Evolutionary conservation across 352 stramenopile genomes (phyloP), one percentile per base, ranked within the genome.

Genomic region (Phytopythium helicoides): DNA sequence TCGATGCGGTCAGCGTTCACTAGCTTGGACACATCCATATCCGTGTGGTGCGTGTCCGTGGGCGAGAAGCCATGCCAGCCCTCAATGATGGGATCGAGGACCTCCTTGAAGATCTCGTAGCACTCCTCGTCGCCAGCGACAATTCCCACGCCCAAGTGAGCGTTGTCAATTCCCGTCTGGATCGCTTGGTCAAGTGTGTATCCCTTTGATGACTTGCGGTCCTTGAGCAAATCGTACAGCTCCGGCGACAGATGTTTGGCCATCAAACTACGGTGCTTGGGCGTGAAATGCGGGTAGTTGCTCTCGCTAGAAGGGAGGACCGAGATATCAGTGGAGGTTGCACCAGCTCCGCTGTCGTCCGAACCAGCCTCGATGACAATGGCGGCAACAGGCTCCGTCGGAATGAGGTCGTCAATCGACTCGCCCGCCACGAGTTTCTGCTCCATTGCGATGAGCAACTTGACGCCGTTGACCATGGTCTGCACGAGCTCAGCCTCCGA

Each of bases 401-500:
- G 81, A 39, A 94, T 80, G 15, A 94, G 40, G 18, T 74, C 78
- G 60, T 87, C 76, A 47, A 90, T 88, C 1, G 65, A 64, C 47
- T 86, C 76, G 1, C 80, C 78, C 15, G 76, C 76, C 38, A 81
- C 68, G 22, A 91, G 60, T 56, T 92, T 92, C 56, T 96, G 87
- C 69, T 97, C 89, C 75, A 95, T 89, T 34, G 70, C 71, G 58
- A 95, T 94, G 38, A 96, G 74, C 47, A 87, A 42, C 61, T 89
- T 77, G 62, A 96, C 87, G 51, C 86, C 86, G 51, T 93, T 77
- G 62, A 95, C 89, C 66, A 97, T 89, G 38, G 86, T 90, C 54
- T 77, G 76, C 56, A 97, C 87, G 60, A 97, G 87, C 54, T 97
- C 86, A 1, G 71, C 83, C 63, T 97, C 88, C 41, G 90, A 95